Evolutionary conservation across 768 basidiomycete genomes (phyloP).

Genomic region (Strobilomyces echinocephalus): DNA sequence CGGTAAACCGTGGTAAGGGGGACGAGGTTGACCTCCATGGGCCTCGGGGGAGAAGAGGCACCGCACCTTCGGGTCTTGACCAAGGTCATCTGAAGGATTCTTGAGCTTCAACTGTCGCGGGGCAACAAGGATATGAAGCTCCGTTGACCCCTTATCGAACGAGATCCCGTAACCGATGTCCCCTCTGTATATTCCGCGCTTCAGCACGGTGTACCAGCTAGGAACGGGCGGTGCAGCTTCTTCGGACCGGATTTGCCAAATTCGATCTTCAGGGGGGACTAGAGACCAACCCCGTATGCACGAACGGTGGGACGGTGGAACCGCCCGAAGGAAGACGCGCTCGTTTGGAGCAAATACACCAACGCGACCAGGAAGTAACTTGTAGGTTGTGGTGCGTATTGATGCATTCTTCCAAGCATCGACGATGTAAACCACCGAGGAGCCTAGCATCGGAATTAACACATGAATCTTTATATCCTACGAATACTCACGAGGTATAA

Average conservation of each 20-base stretch:
- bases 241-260: background rate
- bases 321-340: background rate
- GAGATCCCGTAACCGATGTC: background rate
- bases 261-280: background rate
- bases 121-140: background rate
- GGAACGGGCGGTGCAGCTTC: background rate
- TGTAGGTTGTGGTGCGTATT: too few species aligned
- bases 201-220: background rate
- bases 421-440: too few species aligned
- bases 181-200: background rate
- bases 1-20: background rate
- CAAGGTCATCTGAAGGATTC: background rate
- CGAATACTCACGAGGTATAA: too few species aligned
- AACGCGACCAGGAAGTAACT: background rate
- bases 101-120: background rate
- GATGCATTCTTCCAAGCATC: too few species aligned
- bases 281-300: background rate
- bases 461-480: too few species aligned
- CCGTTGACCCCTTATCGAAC: background rate
- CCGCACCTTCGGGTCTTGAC: too few species aligned
- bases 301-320: background rate
- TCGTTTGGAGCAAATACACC: background rate
- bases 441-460: too few species aligned
- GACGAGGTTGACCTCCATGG: background rate
- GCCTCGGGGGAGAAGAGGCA: background rate